These are phyloP conservation scores for Vitis cinerea DNA, from an alignment of 164 flowering plant genomes.

Conservation along the genomic window DNA sequence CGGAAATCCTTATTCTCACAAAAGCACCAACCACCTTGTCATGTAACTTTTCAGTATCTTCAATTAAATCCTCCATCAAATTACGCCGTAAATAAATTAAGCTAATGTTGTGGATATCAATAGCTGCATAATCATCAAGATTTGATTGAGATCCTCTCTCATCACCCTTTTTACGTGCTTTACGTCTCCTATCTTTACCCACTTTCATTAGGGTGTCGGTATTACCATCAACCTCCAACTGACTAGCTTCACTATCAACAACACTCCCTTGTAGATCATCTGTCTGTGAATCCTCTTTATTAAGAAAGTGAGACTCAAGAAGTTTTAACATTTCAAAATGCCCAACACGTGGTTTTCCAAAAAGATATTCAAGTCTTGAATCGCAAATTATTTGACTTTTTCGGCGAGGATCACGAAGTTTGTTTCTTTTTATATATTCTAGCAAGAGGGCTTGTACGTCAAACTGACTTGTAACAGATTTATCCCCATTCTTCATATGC, in stretches of 20 bases:
- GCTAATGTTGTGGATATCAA: slow-evolving; percentile 83
- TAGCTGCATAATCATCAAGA: slow-evolving; percentile 90
- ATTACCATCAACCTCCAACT: slow-evolving; percentile 54
- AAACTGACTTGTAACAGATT: slow-evolving; percentile 63
- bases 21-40: slow-evolving; percentile 81
- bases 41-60: slow-evolving; percentile 62
- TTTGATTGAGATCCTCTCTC: slow-evolving; percentile 58
- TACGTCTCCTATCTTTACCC: slow-evolving; percentile 59
- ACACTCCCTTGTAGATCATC: slow-evolving; percentile 66
- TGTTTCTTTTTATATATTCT: slow-evolving; percentile 76
- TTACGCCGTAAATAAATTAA: slow-evolving; percentile 78
- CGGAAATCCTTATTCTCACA: slow-evolving; percentile 87
- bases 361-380: slow-evolving; percentile 66
- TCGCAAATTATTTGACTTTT: slow-evolving; percentile 92
- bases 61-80: slow-evolving; percentile 77
- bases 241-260: slow-evolving; percentile 60
- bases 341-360: slow-evolving; percentile 84
- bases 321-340: slow-evolving; percentile 98
- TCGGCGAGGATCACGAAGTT: slow-evolving; percentile 87
- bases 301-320: slow-evolving; percentile 81
- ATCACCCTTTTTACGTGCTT: slow-evolving; percentile 59
- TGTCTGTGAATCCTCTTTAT: slow-evolving; percentile 54
- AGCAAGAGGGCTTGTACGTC: slow-evolving; percentile 86
- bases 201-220: slow-evolving; percentile 38
- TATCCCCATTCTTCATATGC: slow-evolving; percentile 84